These are phyloP conservation scores for Cicer chorassanicum DNA, from an alignment of 306 rosid species.

Conservation along the genomic window DNA sequence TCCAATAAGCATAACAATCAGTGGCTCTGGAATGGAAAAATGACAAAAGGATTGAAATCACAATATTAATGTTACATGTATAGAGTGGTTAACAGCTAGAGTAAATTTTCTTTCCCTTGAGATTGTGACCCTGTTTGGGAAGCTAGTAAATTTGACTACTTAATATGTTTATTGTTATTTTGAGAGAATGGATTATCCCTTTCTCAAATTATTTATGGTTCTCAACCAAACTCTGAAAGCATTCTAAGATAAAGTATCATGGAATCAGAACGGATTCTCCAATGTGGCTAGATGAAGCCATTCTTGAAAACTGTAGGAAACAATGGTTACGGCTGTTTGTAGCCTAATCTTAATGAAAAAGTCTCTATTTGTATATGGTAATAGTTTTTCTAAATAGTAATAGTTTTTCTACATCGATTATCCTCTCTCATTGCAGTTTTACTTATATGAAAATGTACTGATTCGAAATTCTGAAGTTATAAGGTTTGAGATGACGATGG, in stretches of 20 bases:
- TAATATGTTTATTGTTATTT: conserved; percentile 4
- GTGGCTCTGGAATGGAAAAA: conserved; percentile 5
- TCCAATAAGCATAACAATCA: conserved; percentile 1
- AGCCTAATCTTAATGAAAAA: conserved; percentile 7
- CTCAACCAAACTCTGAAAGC: conserved; percentile 32
- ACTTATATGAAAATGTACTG: not conserved
- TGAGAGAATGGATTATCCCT: conserved; percentile 11
- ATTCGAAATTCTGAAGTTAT: not conserved
- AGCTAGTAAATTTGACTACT: conserved; percentile 20
- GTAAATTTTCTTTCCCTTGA: not conserved
- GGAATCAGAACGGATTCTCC: conserved; percentile 6
- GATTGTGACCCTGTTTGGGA: conserved; percentile 9
- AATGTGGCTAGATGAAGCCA: conserved; percentile 27
- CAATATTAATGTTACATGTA: not conserved
- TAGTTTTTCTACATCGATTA: not conserved
- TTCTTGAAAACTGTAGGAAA: not conserved
- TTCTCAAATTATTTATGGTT: conserved; percentile 22
- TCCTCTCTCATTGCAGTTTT: conserved; percentile 2
- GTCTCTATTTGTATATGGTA: not conserved
- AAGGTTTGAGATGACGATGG: not conserved
- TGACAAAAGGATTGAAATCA: conserved; percentile 24
- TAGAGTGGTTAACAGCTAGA: not conserved
- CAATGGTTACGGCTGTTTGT: not conserved
- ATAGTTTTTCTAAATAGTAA: conserved; percentile 1
- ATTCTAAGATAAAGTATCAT: conserved; percentile 16